Conservation (phyloP, 345 rosid species). For the Eucalyptus decipiens region DNA sequence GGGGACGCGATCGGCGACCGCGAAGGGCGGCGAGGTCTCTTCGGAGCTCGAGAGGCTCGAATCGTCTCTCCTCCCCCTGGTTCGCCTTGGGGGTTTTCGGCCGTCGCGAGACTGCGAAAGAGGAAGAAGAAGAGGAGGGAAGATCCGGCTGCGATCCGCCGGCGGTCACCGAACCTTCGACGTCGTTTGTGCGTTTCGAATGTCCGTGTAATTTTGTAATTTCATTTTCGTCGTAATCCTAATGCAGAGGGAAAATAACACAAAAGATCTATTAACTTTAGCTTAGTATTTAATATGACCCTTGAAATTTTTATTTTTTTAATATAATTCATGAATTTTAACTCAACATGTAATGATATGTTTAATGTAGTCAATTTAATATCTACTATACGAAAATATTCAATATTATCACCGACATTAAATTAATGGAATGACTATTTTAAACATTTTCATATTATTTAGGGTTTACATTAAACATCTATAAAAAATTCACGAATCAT, state of each 20-base stretch:
- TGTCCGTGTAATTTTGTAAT: neutral
- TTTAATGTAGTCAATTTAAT: too few relatives aligned
- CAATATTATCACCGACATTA: too few relatives aligned
- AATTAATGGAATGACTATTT: too few relatives aligned
- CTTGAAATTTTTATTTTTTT: rapidly evolving
- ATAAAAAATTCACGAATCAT: rapidly evolving
- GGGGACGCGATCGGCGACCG: neutral
- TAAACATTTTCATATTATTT: too few relatives aligned
- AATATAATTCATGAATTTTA: rapidly evolving
- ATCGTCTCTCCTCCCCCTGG: neutral
- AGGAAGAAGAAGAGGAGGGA: neutral
- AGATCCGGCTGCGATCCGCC: neutral
- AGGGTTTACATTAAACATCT: rapidly evolving
- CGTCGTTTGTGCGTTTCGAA: neutral
- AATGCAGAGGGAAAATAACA: rapidly evolving
- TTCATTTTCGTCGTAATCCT: neutral
- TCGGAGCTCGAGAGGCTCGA: neutral
- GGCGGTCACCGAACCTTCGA: neutral
- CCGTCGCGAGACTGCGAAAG: neutral
- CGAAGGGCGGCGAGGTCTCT: neutral
- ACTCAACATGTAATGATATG: rapidly evolving
- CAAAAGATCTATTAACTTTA: too few relatives aligned
- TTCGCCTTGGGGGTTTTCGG: neutral
- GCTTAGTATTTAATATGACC: too few relatives aligned
- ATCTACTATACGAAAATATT: rapidly evolving